Conservation (phyloP, 768 basidiomycete genomes). For the Panus rudis region DNA sequence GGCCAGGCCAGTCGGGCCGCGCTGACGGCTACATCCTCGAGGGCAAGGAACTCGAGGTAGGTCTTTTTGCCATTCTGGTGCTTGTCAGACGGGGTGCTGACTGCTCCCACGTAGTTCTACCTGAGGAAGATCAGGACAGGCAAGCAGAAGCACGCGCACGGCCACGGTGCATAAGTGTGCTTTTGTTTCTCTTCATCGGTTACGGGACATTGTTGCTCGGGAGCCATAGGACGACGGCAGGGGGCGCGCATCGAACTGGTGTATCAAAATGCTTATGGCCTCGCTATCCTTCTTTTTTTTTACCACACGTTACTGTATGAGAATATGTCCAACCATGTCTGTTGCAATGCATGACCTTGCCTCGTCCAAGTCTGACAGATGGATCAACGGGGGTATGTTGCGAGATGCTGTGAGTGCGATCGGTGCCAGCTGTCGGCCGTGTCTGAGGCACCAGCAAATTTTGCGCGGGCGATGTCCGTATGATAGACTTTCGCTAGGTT, state of each 20-base stretch:
- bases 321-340: slow-evolving; percentile 21
- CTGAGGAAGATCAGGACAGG: slow-evolving; percentile 86
- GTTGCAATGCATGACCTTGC: slow-evolving; percentile 16
- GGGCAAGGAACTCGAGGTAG: slow-evolving; percentile 96
- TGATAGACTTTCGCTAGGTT: no score
- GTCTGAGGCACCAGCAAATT: no score
- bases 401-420: no score
- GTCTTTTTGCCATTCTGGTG: slow-evolving; percentile 16
- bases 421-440: no score
- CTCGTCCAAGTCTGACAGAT: neutral
- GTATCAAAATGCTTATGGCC: slow-evolving; percentile 19
- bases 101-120: slow-evolving; percentile 64
- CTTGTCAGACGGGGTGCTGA: slow-evolving; percentile 11
- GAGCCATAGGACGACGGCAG: slow-evolving; percentile 12
- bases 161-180: slow-evolving; percentile 28
- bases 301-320: slow-evolving; percentile 20
- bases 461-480: no score
- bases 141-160: slow-evolving; percentile 91
- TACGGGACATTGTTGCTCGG: slow-evolving; percentile 4
- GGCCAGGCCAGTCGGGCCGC: slow-evolving; percentile 95
- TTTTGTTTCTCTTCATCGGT: slow-evolving; percentile 4
- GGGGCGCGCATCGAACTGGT: slow-evolving; percentile 9
- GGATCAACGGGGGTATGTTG: neutral
- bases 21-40: slow-evolving; percentile 97
- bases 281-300: slow-evolving; percentile 8